Evolutionary conservation across 176 grass and related monocot genomes (phyloP).

Genomic region (Oryza meridionalis): DNA sequence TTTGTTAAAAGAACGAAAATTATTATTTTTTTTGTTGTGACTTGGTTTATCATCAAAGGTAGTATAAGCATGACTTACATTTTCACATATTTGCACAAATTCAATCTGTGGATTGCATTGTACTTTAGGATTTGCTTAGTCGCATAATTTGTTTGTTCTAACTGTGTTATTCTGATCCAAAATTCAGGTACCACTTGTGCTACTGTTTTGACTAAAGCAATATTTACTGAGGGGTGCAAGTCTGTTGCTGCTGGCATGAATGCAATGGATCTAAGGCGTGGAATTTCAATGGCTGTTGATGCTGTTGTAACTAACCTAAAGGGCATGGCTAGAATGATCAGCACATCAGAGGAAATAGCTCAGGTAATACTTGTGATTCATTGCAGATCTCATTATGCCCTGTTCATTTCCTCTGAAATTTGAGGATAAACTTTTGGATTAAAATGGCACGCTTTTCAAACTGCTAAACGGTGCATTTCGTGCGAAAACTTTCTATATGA

Average conservation of each 20-base stretch:
- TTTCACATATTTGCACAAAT: no score
- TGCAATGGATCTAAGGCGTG: slow-evolving; percentile 96
- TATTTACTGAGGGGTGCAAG: slow-evolving; percentile 94
- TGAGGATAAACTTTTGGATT: no score
- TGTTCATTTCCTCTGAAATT: no score
- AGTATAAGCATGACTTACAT: no score
- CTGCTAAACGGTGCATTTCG: no score
- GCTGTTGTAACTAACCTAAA: slow-evolving; percentile 91
- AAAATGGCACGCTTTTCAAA: no score
- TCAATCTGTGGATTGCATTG: background rate
- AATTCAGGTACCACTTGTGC: slow-evolving; percentile 91
- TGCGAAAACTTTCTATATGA: no score
- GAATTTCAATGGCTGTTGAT: slow-evolving; percentile 98
- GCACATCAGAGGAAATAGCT: slow-evolving; percentile 95
- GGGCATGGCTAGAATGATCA: slow-evolving; percentile 88
- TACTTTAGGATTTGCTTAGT: background rate
- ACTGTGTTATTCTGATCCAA: background rate
- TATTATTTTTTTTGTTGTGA: no score
- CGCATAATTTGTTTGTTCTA: background rate
- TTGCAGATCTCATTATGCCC: slow-evolving; percentile 42
- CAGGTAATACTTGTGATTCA: slow-evolving; percentile 67
- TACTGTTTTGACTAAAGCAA: slow-evolving; percentile 95
- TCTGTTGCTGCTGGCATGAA: slow-evolving; percentile 98
- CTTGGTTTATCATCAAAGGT: no score
- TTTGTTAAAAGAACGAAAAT: no score